Evolutionary conservation across 139 green algal genomes (phyloP).

Genomic region (Tetradesmus obliquus): DNA sequence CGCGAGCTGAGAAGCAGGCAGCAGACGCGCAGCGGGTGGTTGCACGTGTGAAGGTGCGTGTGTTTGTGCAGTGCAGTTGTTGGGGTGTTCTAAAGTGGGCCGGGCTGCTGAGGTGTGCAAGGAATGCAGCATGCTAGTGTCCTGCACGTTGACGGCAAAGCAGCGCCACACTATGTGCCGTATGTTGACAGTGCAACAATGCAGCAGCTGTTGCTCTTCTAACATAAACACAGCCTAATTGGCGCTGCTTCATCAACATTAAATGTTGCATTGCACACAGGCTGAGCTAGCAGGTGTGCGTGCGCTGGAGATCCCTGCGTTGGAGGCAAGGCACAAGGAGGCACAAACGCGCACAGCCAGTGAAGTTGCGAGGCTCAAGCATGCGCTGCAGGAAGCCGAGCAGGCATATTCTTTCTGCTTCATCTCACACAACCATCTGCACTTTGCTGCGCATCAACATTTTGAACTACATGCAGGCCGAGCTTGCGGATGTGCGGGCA

Average conservation of each 20-base stretch:
- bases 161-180: background rate
- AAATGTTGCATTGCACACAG: background rate
- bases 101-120: background rate
- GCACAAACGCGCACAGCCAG: background rate
- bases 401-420: background rate
- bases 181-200: background rate
- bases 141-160: background rate
- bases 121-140: background rate
- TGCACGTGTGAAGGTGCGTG: background rate
- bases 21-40: constrained; percentile 14
- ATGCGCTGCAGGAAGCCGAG: background rate
- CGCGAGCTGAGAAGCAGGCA: constrained; percentile 4
- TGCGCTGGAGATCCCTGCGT: background rate
- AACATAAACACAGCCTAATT: no score
- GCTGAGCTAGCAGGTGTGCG: constrained; percentile 6
- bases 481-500: background rate
- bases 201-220: no score
- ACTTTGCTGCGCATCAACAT: background rate
- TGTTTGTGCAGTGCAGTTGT: background rate
- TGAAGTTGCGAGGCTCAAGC: background rate
- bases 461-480: constrained; percentile 22
- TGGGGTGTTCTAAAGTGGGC: background rate
- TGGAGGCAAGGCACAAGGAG: constrained; percentile 29
- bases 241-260: no score
- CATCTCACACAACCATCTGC: background rate